Evolutionary conservation across 2,329 filamentous ascomycete genomes (phyloP), one percentile per base, ranked within the genome.

Genomic region (Ramularia collo-cygni): DNA sequence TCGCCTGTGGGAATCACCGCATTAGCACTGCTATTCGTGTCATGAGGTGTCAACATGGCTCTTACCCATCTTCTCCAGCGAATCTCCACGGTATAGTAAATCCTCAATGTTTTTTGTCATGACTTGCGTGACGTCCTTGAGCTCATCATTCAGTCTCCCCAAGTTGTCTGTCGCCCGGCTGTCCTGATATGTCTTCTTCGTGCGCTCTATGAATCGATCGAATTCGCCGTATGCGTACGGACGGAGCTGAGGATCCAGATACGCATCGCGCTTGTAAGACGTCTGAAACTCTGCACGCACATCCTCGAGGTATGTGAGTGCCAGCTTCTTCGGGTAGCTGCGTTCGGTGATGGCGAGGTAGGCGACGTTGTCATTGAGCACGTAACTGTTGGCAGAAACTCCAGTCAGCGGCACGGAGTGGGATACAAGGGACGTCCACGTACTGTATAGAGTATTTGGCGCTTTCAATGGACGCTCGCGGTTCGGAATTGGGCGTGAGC

Each of bases 71-170:
- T 88, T 78, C 68, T 98, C 92, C 53, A 98, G 68, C 57, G 82
- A 92, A 63, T 98, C 92, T 18, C 92, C 92, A 47, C 93, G 75
- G 63, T 98, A 98, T 38, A 98, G 71, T 59, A 98, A 69, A 64
- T 98, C 92, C 72, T 98, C 92, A 54, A 98, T 96, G 65, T 98
- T 98, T 77, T 96, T 96, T 40, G 89, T 96, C 93, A 98, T 98
- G 60, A 98, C 89, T 69, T 95, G 89, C 1, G 92, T 96, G 40
- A 98, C 93, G 66, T 96, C 92, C 63, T 89, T 83, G 51, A 98
- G 77, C 74, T 98, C 93, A 60, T 95, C 87, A 61, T 98, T 96
- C 51, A 98, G 73, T 67, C 90, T 88, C 65, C 93, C 87, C 42
- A 98, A 77, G 66, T 96, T 96, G 67, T 89, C 85, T 10, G 85